A percentile compares a stretch with the other conserved stretches of the same genome.
Conservation (phyloP, 768 basidiomycete genomes). For the Lactifluus pinguis region DNA sequence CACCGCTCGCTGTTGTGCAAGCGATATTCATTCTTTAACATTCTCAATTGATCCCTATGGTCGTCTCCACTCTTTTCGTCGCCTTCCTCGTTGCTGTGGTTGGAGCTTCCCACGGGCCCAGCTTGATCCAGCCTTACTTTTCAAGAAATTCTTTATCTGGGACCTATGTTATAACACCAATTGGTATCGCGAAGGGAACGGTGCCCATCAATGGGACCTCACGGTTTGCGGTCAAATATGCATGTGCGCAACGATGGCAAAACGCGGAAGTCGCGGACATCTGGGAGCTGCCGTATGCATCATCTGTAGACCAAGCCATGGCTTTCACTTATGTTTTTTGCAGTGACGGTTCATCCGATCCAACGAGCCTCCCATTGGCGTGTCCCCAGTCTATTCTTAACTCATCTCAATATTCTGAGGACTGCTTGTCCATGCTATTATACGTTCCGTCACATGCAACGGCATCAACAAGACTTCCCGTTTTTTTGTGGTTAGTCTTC, state of each 20-base stretch:
- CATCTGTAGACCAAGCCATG: background rate
- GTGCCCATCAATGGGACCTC: conserved; percentile 38
- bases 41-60: conserved; percentile 24
- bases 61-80: conserved; percentile 28
- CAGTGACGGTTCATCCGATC: conserved; percentile 45
- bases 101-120: conserved; percentile 25
- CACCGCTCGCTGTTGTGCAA: background rate
- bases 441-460: conserved; percentile 49
- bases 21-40: conserved; percentile 8
- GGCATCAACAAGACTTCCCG: conserved; percentile 32
- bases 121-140: conserved; percentile 32
- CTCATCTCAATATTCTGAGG: conserved; percentile 50
- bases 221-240: conserved; percentile 62
- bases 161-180: conserved; percentile 34
- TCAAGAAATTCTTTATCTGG: conserved; percentile 28
- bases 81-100: conserved; percentile 25
- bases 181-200: conserved; percentile 51
- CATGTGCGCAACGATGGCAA: conserved; percentile 51
- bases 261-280: conserved; percentile 42
- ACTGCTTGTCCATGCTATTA: conserved; percentile 73
- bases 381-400: conserved; percentile 59
- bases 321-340: background rate
- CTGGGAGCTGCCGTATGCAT: conserved; percentile 57
- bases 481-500: conserved; percentile 48
- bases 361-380: conserved; percentile 49